phyloP scores from a whole-genome alignment of 2,329 filamentous ascomycete genomes.

The Penicillium concentricum region DNA sequence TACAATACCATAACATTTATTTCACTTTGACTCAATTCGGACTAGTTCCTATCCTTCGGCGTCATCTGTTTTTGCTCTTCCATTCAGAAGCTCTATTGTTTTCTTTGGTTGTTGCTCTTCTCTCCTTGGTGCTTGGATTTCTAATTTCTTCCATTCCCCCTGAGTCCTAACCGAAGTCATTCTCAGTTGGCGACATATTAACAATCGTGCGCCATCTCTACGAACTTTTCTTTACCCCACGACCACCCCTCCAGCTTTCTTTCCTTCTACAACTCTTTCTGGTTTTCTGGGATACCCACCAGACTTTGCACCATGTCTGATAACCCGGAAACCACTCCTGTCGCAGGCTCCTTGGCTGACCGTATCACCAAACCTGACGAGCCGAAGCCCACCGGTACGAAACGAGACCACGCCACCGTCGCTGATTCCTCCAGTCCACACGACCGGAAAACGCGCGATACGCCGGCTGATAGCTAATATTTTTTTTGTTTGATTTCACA shows the following conservation, averaged over 20 bases:
- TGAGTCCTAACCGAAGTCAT: not conserved
- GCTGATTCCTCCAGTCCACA: slow-evolving; percentile 9
- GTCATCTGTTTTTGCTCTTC: slow-evolving; percentile 7
- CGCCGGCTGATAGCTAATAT: slow-evolving; percentile 24
- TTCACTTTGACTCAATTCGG: slow-evolving; percentile 5
- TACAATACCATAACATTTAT: slow-evolving; percentile 4
- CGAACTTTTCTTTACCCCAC: slow-evolving; percentile 7
- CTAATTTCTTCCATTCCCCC: not conserved
- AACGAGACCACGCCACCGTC: slow-evolving; percentile 11
- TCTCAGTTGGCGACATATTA: not conserved
- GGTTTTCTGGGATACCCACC: not conserved
- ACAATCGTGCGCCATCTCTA: not conserved
- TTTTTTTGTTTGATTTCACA: slow-evolving; percentile 6
- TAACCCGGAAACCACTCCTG: slow-evolving; percentile 24
- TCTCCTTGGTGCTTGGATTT: not conserved
- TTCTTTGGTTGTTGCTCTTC: not conserved
- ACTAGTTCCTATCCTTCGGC: slow-evolving; percentile 6
- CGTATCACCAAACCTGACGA: slow-evolving; percentile 48
- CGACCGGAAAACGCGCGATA: slow-evolving; percentile 1
- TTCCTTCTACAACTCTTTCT: slow-evolving; percentile 1
- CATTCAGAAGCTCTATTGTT: not conserved
- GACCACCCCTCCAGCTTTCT: slow-evolving; percentile 6
- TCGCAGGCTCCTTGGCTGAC: slow-evolving; percentile 47
- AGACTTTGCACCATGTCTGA: slow-evolving; percentile 38
- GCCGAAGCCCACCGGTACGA: slow-evolving; percentile 32